Evolutionary conservation across 768 basidiomycete species (phyloP).

Genomic region (Suillus spraguei): DNA sequence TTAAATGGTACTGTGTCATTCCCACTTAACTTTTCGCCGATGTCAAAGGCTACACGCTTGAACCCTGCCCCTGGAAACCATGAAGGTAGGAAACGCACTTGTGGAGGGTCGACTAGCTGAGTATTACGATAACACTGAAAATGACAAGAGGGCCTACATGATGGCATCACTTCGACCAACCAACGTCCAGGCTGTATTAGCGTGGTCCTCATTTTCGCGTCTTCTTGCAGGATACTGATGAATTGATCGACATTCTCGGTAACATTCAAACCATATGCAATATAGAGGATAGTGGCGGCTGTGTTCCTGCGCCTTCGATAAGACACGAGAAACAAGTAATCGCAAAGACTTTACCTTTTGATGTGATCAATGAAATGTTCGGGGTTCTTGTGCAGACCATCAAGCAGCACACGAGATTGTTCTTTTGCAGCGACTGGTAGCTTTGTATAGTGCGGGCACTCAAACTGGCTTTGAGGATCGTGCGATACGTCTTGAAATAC

Average conservation of each 20-base stretch:
- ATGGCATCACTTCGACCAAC: background rate
- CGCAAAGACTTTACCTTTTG: background rate
- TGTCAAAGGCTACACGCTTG: constrained; percentile 17
- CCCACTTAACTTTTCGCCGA: constrained; percentile 13
- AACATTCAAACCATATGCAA: constrained; percentile 6
- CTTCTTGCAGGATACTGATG: background rate
- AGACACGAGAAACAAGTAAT: background rate
- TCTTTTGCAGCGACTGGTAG: constrained; percentile 1
- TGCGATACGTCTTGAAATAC: constrained; percentile 4
- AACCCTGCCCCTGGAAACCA: constrained; percentile 27
- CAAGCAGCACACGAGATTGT: background rate
- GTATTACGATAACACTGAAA: background rate
- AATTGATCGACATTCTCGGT: background rate
- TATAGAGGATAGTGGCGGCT: background rate
- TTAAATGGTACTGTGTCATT: constrained; percentile 17
- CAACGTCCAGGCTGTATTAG: background rate
- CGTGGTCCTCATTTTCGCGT: rapidly evolving
- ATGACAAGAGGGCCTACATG: background rate
- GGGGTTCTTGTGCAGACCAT: background rate
- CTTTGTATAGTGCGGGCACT: background rate
- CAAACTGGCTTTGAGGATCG: background rate
- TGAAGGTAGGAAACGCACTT: constrained; percentile 16
- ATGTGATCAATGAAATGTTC: background rate
- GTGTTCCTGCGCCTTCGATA: background rate
- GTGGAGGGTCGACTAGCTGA: background rate